Evolutionary conservation across 306 rosid species (phyloP).

Genomic region (Sophora flavescens): DNA sequence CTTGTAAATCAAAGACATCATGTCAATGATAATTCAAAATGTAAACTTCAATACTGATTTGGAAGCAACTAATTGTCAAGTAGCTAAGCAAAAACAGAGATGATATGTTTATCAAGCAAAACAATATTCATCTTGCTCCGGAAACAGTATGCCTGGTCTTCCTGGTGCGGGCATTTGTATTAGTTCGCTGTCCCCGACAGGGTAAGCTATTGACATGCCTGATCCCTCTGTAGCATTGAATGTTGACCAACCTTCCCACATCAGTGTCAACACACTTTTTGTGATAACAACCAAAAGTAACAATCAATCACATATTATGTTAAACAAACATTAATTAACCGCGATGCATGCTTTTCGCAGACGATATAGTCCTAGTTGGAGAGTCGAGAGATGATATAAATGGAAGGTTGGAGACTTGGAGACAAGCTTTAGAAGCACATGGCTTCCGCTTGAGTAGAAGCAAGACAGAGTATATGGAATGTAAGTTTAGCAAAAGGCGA

Average conservation of each 20-base stretch:
- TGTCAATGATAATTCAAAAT: no score
- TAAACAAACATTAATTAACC: not conserved
- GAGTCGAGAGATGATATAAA: no score
- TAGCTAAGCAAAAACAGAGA: constrained; percentile 30
- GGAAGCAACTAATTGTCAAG: not conserved
- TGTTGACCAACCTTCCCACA: constrained; percentile 55
- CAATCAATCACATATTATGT: constrained; percentile 20
- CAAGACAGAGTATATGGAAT: no score
- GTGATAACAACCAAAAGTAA: constrained; percentile 45
- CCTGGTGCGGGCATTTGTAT: constrained; percentile 69
- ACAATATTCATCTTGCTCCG: constrained; percentile 43
- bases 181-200: constrained; percentile 75
- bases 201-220: constrained; percentile 64
- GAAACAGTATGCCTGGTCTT: constrained; percentile 49
- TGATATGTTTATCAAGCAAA: constrained; percentile 40
- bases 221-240: constrained; percentile 70
- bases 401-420: no score
- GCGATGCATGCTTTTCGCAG: no score
- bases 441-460: no score
- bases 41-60: no score
- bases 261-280: constrained; percentile 58
- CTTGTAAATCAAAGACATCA: no score
- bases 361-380: no score
- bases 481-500: no score
- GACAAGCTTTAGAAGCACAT: no score